Evolutionary conservation across 2,329 filamentous ascomycete species (phyloP).

Genomic region (Corynespora cassiicola): DNA sequence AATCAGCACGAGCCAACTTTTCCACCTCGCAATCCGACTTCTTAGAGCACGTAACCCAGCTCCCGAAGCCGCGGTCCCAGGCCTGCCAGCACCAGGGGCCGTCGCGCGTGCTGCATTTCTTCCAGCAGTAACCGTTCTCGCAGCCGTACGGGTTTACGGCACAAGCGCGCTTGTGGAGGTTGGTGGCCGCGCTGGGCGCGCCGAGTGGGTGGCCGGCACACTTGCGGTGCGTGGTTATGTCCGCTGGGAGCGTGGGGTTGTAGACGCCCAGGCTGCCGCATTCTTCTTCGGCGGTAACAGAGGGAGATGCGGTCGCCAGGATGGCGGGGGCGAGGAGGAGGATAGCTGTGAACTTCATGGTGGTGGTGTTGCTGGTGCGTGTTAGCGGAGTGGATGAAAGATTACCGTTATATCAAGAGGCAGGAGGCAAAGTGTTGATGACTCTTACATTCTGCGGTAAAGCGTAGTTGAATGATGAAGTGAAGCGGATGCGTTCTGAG

Average conservation of each 20-base stretch:
- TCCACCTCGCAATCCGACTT: background rate
- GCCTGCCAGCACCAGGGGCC: conserved; percentile 1
- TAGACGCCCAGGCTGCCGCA: too few species aligned
- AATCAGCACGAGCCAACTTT: background rate
- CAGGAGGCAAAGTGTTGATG: too few species aligned
- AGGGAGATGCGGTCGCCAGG: too few species aligned
- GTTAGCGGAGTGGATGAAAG: too few species aligned
- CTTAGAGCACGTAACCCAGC: background rate
- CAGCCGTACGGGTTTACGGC: background rate
- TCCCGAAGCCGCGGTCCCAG: background rate
- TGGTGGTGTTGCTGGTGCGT: too few species aligned
- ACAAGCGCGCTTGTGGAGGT: background rate
- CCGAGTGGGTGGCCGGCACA: background rate
- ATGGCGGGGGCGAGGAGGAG: too few species aligned
- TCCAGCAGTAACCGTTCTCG: background rate
- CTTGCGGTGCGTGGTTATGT: background rate
- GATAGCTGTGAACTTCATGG: too few species aligned
- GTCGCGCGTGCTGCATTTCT: background rate
- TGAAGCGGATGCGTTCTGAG: too few species aligned
- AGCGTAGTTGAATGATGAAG: too few species aligned
- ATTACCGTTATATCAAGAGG: too few species aligned
- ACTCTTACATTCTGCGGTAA: too few species aligned
- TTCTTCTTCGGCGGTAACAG: too few species aligned
- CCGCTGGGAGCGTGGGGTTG: background rate
- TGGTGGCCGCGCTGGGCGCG: background rate